phyloP scores from a whole-genome alignment of 192 early-diverging fungal species.

The Entomortierella beljakovae region DNA sequence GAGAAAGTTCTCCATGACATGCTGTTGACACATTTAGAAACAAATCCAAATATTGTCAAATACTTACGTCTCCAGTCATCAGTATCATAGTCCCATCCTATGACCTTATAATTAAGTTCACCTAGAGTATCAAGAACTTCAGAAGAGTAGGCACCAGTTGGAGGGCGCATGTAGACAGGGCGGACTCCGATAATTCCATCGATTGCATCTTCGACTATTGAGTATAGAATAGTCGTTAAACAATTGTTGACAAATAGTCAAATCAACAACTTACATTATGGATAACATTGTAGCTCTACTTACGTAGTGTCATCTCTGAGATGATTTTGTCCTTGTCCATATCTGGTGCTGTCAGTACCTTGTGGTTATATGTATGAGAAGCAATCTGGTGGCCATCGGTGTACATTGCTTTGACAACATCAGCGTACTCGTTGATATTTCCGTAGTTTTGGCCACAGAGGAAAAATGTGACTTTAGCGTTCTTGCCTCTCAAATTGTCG shows the following conservation, averaged over 20 bases:
- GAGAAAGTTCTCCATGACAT: too few relatives aligned
- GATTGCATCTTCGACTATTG: slow-evolving; percentile 56
- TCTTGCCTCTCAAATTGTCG: slow-evolving; percentile 5
- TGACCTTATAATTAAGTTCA: slow-evolving; percentile 54
- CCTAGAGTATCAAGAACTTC: slow-evolving; percentile 34
- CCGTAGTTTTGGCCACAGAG: slow-evolving; percentile 28
- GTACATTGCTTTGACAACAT: slow-evolving; percentile 46
- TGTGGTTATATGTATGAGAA: slow-evolving; percentile 59
- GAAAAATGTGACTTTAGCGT: slow-evolving; percentile 45
- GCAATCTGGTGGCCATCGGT: slow-evolving; percentile 68
- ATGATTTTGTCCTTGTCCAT: background rate
- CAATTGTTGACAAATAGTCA: too few relatives aligned
- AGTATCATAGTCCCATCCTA: slow-evolving; percentile 57
- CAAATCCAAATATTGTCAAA: too few relatives aligned
- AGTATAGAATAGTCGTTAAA: too few relatives aligned
- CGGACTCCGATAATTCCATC: slow-evolving; percentile 57
- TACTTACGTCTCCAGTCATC: slow-evolving; percentile 48
- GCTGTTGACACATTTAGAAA: too few relatives aligned
- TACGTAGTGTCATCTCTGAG: slow-evolving; percentile 12
- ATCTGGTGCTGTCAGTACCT: slow-evolving; percentile 27
- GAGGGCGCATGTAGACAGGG: slow-evolving; percentile 69
- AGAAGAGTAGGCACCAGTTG: slow-evolving; percentile 55
- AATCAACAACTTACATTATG: too few relatives aligned
- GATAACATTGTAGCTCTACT: background rate
- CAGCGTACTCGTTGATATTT: slow-evolving; percentile 12